Base-by-base conservation (phyloP, 768 basidiomycete genomes). In the Sutorius australiensis region DNA sequence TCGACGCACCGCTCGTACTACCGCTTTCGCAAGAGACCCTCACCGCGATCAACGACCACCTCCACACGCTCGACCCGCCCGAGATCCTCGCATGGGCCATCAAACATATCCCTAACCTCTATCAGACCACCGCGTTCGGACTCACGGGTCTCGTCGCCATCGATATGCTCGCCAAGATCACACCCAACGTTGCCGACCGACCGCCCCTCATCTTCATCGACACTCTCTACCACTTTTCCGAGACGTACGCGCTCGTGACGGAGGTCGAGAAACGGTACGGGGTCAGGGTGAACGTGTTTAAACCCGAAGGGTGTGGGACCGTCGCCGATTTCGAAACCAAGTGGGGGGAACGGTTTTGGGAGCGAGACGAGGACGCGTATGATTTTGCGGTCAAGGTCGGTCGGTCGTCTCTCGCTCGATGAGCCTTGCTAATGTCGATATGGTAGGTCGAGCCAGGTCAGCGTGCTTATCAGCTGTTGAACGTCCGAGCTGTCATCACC, bases 111-210 rank as follows among this genome's bases (percentile, higher is more conserved):
- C 89, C 93, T 0, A 78, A 80, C 7, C 75, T 98, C 17, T 85
- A 84, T 70, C 95, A 99, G 68, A 98, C 97, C 6, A 98, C 95
- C 6, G 95, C 97, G 0, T 95, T 99, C 65, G 97, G 97, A 7
- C 78, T 98, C 54, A 98, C 95, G 0, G 95, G 97, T 10, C 84
- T 95, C 48, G 93, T 92, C 50, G 86, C 93, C 17, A 84, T 91
- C 55, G 93, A 97, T 68, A 97, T 99, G 92, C 82, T 98, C 49
- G 87, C 90, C 32, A 89, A 90, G 68, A 75, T 94, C 56, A 85
- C 86, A 3, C 54, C 74, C 27, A 66, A 72, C 1, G 13, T 16
- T 79, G 24, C 74, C 11, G 66, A 81, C 0, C 61, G 32, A 17
- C 90, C 90, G 1, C 92, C 94, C 1, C 79, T 98, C 17, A 93